Percentiles rank a stretch among this genome's conserved stretches.
Evolutionary conservation across 495 filamentous ascomycete genomes (phyloP).

Genomic region (Aspergillus taichungensis): DNA sequence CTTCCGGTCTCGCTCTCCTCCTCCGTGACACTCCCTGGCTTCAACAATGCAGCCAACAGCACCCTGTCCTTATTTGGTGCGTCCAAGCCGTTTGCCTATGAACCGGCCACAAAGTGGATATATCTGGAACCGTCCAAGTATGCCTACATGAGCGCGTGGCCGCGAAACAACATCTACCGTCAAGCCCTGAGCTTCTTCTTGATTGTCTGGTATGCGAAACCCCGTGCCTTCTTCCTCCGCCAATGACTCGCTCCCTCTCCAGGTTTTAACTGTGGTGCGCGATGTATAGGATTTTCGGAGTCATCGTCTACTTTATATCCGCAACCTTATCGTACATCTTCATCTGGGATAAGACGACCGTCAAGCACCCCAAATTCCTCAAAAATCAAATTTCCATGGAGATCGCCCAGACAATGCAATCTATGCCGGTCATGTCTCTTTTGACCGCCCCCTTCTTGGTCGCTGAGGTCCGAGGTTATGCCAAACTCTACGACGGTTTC

Average conservation of each 20-base stretch:
- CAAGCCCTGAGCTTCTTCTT: conserved; percentile 69
- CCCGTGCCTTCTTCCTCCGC: neutral
- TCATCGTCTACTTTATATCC: conserved; percentile 75
- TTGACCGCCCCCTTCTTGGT: conserved; percentile 80
- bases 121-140: conserved; percentile 61
- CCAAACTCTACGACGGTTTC: conserved; percentile 74
- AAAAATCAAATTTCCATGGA: conserved; percentile 87
- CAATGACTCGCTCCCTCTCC: neutral
- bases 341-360: conserved; percentile 86
- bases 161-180: conserved; percentile 70
- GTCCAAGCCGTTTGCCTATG: conserved; percentile 48
- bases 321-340: conserved; percentile 80
- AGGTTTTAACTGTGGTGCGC: conserved; percentile 1
- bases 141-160: conserved; percentile 75
- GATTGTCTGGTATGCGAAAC: conserved; percentile 66
- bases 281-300: conserved; percentile 63
- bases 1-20: conserved; percentile 54
- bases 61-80: conserved; percentile 34
- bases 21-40: conserved; percentile 33
- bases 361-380: conserved; percentile 89
- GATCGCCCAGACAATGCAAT: conserved; percentile 64
- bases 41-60: conserved; percentile 32
- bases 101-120: conserved; percentile 65
- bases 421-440: conserved; percentile 77
- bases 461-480: conserved; percentile 74